Percentiles rank a stretch among this genome's conserved stretches.
Conservation (phyloP, 345 rosid genomes). For the Crucihimalaya himalaica region DNA sequence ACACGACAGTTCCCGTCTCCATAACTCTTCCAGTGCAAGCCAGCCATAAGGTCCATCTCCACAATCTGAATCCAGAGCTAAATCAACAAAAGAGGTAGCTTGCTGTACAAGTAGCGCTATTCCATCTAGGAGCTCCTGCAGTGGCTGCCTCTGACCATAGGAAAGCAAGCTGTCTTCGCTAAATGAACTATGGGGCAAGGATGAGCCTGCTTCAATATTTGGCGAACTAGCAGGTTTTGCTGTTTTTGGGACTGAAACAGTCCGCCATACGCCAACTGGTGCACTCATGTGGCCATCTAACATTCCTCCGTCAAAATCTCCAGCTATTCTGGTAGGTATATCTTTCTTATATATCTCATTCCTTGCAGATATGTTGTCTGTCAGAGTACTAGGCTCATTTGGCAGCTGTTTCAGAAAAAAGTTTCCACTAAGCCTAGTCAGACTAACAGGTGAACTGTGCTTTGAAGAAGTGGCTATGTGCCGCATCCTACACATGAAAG, state of each 20-base stretch:
- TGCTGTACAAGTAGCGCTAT: slow-evolving; percentile 89
- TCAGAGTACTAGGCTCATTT: slow-evolving; percentile 73
- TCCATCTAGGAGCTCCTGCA: slow-evolving; percentile 94
- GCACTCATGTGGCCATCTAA: slow-evolving; percentile 78
- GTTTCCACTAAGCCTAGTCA: slow-evolving; percentile 64
- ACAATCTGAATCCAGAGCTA: slow-evolving; percentile 86
- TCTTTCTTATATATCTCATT: slow-evolving; percentile 84
- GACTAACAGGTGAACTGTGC: slow-evolving; percentile 48
- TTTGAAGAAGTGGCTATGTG: slow-evolving; percentile 60
- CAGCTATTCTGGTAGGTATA: slow-evolving; percentile 89
- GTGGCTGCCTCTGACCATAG: slow-evolving; percentile 87
- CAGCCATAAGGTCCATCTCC: slow-evolving; percentile 95
- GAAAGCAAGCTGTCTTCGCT: slow-evolving; percentile 76
- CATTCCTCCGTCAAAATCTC: slow-evolving; percentile 83
- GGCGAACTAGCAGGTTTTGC: slow-evolving; percentile 65
- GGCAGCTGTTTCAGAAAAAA: slow-evolving; percentile 64
- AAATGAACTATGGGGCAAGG: slow-evolving; percentile 71
- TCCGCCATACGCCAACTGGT: slow-evolving; percentile 97
- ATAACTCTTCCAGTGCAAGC: slow-evolving; percentile 98
- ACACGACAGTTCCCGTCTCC: slow-evolving; percentile 94
- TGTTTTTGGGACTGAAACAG: slow-evolving; percentile 84
- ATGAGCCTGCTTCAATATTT: slow-evolving; percentile 68
- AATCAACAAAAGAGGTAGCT: slow-evolving; percentile 96
- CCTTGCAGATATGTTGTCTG: slow-evolving; percentile 75
- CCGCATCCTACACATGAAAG: slow-evolving; percentile 87